Base-by-base conservation (phyloP, 192 early-diverging fungal species). In the Coemansia sp. region DNA sequence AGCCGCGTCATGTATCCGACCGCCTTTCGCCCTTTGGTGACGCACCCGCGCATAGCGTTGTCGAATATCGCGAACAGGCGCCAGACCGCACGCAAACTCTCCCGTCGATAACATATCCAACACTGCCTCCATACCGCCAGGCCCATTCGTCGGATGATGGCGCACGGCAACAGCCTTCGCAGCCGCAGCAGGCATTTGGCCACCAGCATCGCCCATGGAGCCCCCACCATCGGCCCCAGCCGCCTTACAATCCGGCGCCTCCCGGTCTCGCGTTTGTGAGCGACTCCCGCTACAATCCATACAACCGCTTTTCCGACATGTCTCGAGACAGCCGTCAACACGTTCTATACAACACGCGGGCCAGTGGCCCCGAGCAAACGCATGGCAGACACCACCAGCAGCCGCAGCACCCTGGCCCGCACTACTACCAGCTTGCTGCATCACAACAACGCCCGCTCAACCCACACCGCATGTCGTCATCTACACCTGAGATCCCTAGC, bases 171-270 rank as follows among this genome's bases (percentile, higher is more conserved):
- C 61, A 53, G 24, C 50, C 49, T 47, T 48, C 44, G 1, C 60
- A 57, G 53, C 52, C 44, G 5, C 60, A 57, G n/a, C 59, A 38
- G 16, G 5, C 44, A 16, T 62, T 54, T 53, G 61, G 61, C 34
- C 61, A 54, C 52, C 71, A 62, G 64, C 71, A 70, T 32, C 70
- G 70, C 30, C 71, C 77, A 10, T 78, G 76, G 76, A 78, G 76
- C 52, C 77, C 77, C n/a, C 77, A 79, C 49, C 77, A 60, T 26
- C 71, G 77, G 47, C 24, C 63, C 3, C 75, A 78, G 58, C 66
- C 60, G 58, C 69, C 67, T 49, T 72, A 61, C 31, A 70, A 56
- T 51, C 64, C 77, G 7, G 64, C 71, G 12, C 71, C 73, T 18
- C 32, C 67, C 1, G 57, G 68, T 7, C 59, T 60, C 19, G 60